phyloP scores from a whole-genome alignment of 495 filamentous ascomycete species.

The Aspergillus sparsus region DNA sequence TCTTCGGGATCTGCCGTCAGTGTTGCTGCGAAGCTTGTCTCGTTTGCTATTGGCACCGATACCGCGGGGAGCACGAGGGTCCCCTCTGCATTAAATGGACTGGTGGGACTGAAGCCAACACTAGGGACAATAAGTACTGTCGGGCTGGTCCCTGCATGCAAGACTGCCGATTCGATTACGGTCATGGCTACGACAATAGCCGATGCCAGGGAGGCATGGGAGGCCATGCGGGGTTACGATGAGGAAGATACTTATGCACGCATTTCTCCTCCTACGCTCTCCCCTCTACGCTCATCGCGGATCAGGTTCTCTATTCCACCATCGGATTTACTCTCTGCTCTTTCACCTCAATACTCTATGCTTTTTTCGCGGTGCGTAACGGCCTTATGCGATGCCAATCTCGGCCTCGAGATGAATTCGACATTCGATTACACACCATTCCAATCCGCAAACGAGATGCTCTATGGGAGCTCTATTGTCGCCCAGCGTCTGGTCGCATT shows the following conservation, averaged over 20 bases:
- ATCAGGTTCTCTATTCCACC: slow-evolving; percentile 1
- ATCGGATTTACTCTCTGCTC: background rate
- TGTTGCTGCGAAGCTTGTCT: background rate
- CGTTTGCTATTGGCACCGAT: slow-evolving; percentile 7
- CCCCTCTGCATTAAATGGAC: slow-evolving; percentile 3
- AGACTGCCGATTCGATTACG: slow-evolving; percentile 11
- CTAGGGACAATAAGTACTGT: slow-evolving; percentile 12
- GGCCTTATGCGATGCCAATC: background rate
- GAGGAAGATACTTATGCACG: slow-evolving; percentile 3
- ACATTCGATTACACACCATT: slow-evolving; percentile 10
- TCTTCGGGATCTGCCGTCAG: slow-evolving; percentile 10
- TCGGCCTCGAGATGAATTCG: background rate
- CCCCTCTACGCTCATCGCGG: background rate
- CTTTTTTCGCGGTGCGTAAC: background rate
- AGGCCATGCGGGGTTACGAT: slow-evolving; percentile 9
- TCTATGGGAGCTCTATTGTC: slow-evolving; percentile 14
- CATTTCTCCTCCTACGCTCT: background rate
- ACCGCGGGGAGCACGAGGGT: slow-evolving; percentile 13
- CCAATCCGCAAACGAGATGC: slow-evolving; percentile 11
- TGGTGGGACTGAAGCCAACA: slow-evolving; percentile 12
- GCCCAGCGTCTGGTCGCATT: slow-evolving; percentile 12
- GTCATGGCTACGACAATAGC: background rate
- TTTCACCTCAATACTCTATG: background rate
- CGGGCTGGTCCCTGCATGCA: slow-evolving; percentile 11
- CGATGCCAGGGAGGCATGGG: slow-evolving; percentile 7